These are phyloP conservation scores for Mitragyna speciosa DNA, from an alignment of 257 asterid genomes.

Conservation along the genomic window DNA sequence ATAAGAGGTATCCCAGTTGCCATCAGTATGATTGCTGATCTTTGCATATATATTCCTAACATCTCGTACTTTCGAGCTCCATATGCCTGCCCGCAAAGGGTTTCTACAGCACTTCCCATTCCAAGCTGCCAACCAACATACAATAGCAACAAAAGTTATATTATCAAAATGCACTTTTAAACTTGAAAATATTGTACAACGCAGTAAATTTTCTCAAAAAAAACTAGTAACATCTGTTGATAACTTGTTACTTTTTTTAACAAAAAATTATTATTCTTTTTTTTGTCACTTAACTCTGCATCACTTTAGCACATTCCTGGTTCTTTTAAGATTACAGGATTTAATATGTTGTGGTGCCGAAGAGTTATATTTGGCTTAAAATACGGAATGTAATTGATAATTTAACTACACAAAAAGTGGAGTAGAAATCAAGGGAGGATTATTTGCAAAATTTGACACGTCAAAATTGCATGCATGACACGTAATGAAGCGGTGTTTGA, in stretches of 20 bases:
- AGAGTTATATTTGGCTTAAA: no score
- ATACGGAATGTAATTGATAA: no score
- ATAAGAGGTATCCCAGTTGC: conserved; percentile 26
- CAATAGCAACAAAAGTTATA: background rate
- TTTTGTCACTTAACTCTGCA: no score
- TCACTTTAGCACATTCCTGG: no score
- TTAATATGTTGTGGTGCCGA: no score
- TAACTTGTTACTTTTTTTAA: no score
- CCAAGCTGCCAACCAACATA: conserved; percentile 25
- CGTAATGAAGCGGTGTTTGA: background rate
- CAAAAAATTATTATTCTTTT: no score
- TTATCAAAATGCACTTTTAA: background rate
- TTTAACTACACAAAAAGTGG: no score
- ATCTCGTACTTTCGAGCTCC: conserved; percentile 34
- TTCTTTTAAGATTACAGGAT: no score
- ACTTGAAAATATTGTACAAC: background rate
- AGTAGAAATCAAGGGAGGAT: no score
- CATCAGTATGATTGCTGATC: conserved; percentile 34
- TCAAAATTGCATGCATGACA: conserved; percentile 4
- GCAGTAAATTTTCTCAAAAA: no score
- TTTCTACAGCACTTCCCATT: conserved; percentile 45
- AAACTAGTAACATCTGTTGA: no score
- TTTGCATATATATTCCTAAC: conserved; percentile 35
- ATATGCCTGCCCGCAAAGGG: conserved; percentile 44
- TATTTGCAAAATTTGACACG: background rate